phyloP scores from a whole-genome alignment of 768 basidiomycete genomes.

The Steccherinum ochraceum region DNA sequence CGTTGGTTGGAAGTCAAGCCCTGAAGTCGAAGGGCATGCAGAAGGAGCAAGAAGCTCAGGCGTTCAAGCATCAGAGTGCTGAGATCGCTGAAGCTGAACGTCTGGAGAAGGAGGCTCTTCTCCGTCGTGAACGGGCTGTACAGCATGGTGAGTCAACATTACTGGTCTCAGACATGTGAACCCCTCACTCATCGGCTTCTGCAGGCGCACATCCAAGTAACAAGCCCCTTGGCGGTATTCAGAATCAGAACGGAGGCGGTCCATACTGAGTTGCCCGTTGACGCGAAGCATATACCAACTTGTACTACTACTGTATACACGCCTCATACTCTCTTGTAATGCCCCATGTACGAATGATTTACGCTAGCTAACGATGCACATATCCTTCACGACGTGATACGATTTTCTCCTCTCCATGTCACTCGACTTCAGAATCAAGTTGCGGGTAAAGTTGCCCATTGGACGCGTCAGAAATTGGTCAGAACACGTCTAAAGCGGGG shows the following conservation, averaged over 20 bases:
- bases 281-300: too few relatives aligned
- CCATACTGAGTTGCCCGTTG: too few relatives aligned
- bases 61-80: constrained; percentile 36
- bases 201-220: constrained; percentile 28
- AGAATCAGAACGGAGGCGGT: constrained; percentile 6
- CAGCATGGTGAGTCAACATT: constrained; percentile 33
- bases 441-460: too few relatives aligned
- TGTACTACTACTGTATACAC: too few relatives aligned
- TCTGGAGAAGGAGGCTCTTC: constrained; percentile 42
- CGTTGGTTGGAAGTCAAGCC: constrained; percentile 37
- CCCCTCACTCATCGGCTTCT: neutral
- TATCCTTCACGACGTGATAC: too few relatives aligned
- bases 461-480: too few relatives aligned
- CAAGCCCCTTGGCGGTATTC: constrained; percentile 21
- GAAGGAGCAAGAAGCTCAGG: constrained; percentile 47
- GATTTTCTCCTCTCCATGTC: too few relatives aligned
- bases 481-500: too few relatives aligned
- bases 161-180: neutral
- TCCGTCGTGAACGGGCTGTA: constrained; percentile 46
- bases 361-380: too few relatives aligned
- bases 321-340: too few relatives aligned
- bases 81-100: constrained; percentile 51
- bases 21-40: constrained; percentile 43
- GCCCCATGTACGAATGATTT: too few relatives aligned
- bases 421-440: too few relatives aligned